phyloP scores from a whole-genome alignment of 2,329 filamentous ascomycete genomes.

The Aureobasidium sp. region DNA sequence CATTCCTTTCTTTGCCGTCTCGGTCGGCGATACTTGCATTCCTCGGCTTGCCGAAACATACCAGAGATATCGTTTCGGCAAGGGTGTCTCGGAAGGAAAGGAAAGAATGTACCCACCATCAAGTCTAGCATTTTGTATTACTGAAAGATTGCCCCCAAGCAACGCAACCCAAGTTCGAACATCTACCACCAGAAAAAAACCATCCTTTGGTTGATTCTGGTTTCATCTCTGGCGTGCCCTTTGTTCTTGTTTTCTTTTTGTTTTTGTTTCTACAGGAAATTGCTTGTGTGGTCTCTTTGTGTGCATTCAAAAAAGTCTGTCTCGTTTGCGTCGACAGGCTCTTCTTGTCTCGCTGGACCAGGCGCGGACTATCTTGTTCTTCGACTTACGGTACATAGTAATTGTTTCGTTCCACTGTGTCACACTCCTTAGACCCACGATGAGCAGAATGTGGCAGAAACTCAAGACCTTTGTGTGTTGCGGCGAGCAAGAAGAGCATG shows the following conservation, averaged over 20 bases:
- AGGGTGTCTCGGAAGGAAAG: constrained; percentile 7
- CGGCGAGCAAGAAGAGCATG: not conserved
- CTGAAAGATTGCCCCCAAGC: constrained; percentile 1
- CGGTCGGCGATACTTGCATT: not conserved
- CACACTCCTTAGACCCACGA: not conserved
- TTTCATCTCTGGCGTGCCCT: constrained; percentile 6
- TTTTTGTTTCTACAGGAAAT: no score
- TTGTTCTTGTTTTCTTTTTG: constrained; percentile 1
- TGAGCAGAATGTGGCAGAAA: not conserved
- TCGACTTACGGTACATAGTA: not conserved
- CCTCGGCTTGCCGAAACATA: constrained; percentile 13
- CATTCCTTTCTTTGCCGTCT: no score
- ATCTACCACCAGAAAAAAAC: no score
- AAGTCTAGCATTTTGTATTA: not conserved
- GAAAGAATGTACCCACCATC: constrained; percentile 9
- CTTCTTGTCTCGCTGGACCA: not conserved
- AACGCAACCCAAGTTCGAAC: not conserved
- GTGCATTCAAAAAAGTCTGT: not conserved
- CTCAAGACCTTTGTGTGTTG: not conserved
- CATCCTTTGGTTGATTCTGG: constrained; percentile 1
- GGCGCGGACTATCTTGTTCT: not conserved
- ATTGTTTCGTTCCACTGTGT: not conserved
- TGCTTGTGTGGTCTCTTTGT: constrained; percentile 10
- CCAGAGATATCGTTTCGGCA: constrained; percentile 2
- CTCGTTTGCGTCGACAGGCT: not conserved